phyloP scores from a whole-genome alignment of 2,329 filamentous ascomycete genomes.

The Orbilia javanica region DNA sequence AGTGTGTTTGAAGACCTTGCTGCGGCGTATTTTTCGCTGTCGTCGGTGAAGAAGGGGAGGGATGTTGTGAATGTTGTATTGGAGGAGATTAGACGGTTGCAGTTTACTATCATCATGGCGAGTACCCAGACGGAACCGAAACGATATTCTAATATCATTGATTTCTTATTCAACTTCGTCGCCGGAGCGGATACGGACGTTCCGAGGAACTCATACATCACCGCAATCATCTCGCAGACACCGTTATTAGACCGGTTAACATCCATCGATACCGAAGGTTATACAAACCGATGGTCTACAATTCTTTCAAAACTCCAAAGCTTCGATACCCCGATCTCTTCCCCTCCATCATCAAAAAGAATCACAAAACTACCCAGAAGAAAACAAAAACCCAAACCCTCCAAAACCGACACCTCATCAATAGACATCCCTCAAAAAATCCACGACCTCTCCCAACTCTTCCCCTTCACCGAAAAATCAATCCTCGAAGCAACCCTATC shows the following conservation, averaged over 20 bases:
- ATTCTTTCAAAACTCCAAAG: conserved; percentile 31
- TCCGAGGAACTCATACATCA: conserved; percentile 14
- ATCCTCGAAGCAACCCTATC: conserved; percentile 18
- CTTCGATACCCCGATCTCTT: neutral
- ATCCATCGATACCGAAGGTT: conserved; percentile 7
- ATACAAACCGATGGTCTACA: conserved; percentile 45
- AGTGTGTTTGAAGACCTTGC: conserved; percentile 30
- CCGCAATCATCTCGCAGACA: conserved; percentile 31
- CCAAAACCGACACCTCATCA: neutral
- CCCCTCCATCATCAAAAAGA: neutral
- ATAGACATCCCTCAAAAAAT: neutral
- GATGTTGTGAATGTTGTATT: neutral
- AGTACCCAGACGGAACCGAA: conserved; percentile 11
- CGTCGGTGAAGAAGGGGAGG: neutral
- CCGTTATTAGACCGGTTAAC: conserved; percentile 26
- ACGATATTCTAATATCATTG: conserved; percentile 28
- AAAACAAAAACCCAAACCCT: conserved; percentile 1
- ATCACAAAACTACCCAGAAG: conserved; percentile 30
- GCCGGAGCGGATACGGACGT: neutral
- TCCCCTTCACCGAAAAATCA: conserved; percentile 13
- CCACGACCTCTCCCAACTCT: conserved; percentile 26
- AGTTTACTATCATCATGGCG: conserved; percentile 39
- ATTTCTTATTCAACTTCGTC: conserved; percentile 47
- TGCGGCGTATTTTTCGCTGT: conserved; percentile 14
- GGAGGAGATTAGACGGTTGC: conserved; percentile 38